Evolutionary conservation across 1,284 basidiomycete genomes (phyloP).

Genomic region (Pseudozyma thailandica): DNA sequence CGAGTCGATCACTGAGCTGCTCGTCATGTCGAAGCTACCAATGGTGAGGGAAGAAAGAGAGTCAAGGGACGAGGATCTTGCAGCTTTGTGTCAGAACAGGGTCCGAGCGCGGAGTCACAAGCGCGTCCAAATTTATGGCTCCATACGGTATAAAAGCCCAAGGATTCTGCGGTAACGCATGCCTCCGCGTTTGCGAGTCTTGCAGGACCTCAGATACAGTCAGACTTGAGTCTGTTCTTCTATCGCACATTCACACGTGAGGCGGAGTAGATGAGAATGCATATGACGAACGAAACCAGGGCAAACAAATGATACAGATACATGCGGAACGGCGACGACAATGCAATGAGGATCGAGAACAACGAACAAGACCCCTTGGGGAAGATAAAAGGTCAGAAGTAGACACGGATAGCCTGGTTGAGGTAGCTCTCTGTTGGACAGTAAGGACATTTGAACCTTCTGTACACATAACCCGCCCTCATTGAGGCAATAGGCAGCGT

Average conservation of each 20-base stretch:
- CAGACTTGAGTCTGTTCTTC: no score
- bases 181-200: no score
- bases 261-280: background rate
- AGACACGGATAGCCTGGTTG: constrained; percentile 55
- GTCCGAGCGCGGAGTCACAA: no score
- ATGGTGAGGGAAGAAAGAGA: background rate
- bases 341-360: background rate
- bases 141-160: no score
- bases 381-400: constrained; percentile 43
- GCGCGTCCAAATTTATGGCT: no score
- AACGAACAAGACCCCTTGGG: background rate
- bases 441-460: constrained; percentile 65
- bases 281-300: background rate
- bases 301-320: constrained; percentile 5
- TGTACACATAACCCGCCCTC: background rate
- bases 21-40: background rate
- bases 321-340: constrained; percentile 9
- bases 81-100: no score
- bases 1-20: constrained; percentile 3
- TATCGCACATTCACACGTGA: background rate
- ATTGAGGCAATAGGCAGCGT: background rate
- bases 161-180: no score
- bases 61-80: no score
- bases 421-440: constrained; percentile 61
- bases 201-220: no score